Conservation (phyloP, 139 green algal species). For the Haematococcus sp. region DNA sequence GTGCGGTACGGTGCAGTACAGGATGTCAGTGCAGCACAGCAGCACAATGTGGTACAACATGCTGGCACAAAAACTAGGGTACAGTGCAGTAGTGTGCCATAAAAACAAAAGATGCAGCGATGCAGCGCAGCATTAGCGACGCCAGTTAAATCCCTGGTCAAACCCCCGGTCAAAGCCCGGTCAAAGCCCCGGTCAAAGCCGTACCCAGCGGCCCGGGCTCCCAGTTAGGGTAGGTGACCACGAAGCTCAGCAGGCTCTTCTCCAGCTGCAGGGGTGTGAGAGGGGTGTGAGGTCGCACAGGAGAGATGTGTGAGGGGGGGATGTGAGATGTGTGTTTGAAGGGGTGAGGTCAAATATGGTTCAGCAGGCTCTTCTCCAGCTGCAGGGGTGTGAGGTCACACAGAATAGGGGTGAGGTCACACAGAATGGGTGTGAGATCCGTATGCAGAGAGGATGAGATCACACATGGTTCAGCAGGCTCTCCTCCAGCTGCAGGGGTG, state of each 20-base stretch:
- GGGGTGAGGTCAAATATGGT: too few species aligned
- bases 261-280: slow-evolving; percentile 74
- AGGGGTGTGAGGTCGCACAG: too few species aligned
- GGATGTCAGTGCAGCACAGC: neutral
- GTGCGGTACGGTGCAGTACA: too few species aligned
- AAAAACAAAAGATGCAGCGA: too few species aligned
- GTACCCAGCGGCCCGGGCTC: slow-evolving; percentile 48
- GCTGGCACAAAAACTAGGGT: neutral
- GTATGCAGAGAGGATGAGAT: too few species aligned
- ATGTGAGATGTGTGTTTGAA: too few species aligned
- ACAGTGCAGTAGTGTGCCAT: neutral
- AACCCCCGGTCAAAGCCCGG: slow-evolving; percentile 19
- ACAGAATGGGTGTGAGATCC: too few species aligned
- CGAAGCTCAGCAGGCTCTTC: slow-evolving; percentile 90
- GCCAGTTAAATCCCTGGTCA: neutral
- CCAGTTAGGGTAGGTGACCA: slow-evolving; percentile 85
- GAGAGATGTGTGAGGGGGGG: too few species aligned
- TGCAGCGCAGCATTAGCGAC: too few species aligned
- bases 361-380: slow-evolving; percentile 93
- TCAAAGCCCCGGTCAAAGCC: slow-evolving; percentile 37
- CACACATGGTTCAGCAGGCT: too few species aligned
- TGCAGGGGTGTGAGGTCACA: too few species aligned
- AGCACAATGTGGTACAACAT: neutral
- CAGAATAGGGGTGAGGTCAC: too few species aligned
- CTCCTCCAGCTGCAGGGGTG: slow-evolving; percentile 86